Conservation (phyloP, 108 stramenopile species). For the Conticribra guillardii region DNA sequence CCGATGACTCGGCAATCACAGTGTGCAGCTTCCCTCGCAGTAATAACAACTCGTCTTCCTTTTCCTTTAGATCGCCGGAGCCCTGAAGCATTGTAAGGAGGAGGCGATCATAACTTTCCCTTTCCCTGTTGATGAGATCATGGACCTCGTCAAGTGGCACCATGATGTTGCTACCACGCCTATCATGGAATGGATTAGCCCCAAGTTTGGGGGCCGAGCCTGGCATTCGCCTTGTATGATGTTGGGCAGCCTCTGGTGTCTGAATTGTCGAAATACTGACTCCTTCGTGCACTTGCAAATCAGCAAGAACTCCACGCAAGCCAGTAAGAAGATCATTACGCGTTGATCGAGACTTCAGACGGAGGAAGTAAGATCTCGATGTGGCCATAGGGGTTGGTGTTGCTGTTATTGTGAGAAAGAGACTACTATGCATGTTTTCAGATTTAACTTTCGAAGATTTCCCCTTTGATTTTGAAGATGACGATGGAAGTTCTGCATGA, state of each 20-base stretch:
- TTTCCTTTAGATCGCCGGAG: conserved; percentile 82
- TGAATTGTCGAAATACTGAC: conserved; percentile 81
- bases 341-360: conserved; percentile 78
- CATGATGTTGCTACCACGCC: conserved; percentile 69
- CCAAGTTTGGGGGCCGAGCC: conserved; percentile 48
- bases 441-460: conserved; percentile 62
- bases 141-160: conserved; percentile 86
- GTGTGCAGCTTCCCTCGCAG: conserved; percentile 73
- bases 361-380: conserved; percentile 79
- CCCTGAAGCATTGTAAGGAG: conserved; percentile 86
- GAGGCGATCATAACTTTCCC: conserved; percentile 88
- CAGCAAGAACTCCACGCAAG: conserved; percentile 80
- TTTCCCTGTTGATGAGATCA: conserved; percentile 80
- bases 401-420: conserved; percentile 87
- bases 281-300: conserved; percentile 89
- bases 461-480: conserved; percentile 56
- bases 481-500: conserved; percentile 79
- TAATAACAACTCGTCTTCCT: conserved; percentile 82
- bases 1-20: conserved; percentile 68
- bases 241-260: conserved; percentile 44
- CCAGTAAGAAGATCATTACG: conserved; percentile 84
- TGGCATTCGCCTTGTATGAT: conserved; percentile 48
- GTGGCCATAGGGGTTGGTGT: conserved; percentile 84
- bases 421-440: conserved; percentile 83
- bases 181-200: conserved; percentile 46